phyloP scores from a whole-genome alignment of 1,284 basidiomycete genomes.

The Moniliella sp. region DNA sequence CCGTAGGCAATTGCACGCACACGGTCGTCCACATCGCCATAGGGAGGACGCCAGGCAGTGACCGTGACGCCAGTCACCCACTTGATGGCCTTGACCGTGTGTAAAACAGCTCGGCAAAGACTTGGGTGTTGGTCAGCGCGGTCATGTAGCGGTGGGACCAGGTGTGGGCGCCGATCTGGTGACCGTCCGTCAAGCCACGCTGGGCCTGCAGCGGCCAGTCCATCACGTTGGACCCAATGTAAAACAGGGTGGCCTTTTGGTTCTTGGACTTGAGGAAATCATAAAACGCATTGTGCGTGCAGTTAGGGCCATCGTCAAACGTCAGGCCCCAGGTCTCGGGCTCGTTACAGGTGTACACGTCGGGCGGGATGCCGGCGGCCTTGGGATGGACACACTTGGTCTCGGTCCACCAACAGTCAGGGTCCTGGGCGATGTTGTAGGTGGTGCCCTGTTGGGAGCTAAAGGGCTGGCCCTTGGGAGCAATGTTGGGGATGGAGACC shows the following conservation, averaged over 20 bases:
- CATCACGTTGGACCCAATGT: conserved; percentile 39
- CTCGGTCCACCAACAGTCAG: conserved; percentile 29
- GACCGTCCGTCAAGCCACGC: conserved; percentile 33
- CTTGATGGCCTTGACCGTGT: conserved; percentile 38
- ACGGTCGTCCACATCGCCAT: conserved; percentile 41
- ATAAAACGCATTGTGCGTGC: conserved; percentile 40
- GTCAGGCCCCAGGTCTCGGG: conserved; percentile 39
- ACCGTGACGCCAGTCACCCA: conserved; percentile 38
- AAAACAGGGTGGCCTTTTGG: conserved; percentile 39
- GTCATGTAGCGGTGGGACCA: conserved; percentile 41
- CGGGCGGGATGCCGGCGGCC: conserved; percentile 21
- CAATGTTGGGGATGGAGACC: background rate
- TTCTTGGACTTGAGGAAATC: conserved; percentile 37
- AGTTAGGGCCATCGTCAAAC: conserved; percentile 38
- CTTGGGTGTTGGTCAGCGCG: conserved; percentile 37
- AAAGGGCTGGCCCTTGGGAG: background rate
- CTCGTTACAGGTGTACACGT: conserved; percentile 36
- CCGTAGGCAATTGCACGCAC: conserved; percentile 38
- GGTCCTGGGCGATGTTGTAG: conserved; percentile 7
- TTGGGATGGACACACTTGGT: conserved; percentile 25
- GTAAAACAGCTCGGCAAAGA: conserved; percentile 42
- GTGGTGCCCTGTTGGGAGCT: conserved; percentile 1
- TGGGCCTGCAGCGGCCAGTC: conserved; percentile 41
- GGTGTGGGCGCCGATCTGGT: conserved; percentile 30
- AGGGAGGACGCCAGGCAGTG: conserved; percentile 35